These are phyloP conservation scores for Adiantum capillusveneris DNA, from an alignment of 75 land plant species.

Conservation along the genomic window DNA sequence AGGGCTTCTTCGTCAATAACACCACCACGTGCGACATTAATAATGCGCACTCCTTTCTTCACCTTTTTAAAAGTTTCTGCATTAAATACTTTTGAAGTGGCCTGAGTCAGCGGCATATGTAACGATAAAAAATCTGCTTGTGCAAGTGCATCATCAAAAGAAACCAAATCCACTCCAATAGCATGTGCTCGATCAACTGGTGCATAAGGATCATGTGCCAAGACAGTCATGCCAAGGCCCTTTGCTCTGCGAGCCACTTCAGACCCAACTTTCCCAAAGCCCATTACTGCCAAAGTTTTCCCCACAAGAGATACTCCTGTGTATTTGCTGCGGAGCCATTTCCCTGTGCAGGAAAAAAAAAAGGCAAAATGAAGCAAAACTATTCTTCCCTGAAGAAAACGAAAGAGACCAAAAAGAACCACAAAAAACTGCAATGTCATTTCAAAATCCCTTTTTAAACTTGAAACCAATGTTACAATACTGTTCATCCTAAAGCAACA, in stretches of 20 bases:
- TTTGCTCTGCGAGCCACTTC: slow-evolving; percentile 71
- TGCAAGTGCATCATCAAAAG: slow-evolving; percentile 58
- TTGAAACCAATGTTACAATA: too few species aligned
- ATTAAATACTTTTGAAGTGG: slow-evolving; percentile 48
- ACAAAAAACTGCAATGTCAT: too few species aligned
- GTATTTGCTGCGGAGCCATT: slow-evolving; percentile 59
- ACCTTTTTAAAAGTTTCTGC: slow-evolving; percentile 58
- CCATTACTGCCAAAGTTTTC: slow-evolving; percentile 59
- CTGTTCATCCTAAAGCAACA: too few species aligned
- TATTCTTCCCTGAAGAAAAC: too few species aligned
- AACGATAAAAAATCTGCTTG: slow-evolving; percentile 61
- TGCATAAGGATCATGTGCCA: slow-evolving; percentile 75
- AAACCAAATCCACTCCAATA: slow-evolving; percentile 54
- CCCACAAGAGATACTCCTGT: slow-evolving; percentile 70
- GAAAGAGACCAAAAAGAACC: too few species aligned
- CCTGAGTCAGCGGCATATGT: slow-evolving; percentile 68
- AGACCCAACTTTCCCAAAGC: slow-evolving; percentile 76
- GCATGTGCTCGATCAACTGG: slow-evolving; percentile 67
- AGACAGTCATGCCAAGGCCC: slow-evolving; percentile 75
- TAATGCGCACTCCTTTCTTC: slow-evolving; percentile 68
- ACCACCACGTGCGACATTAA: slow-evolving; percentile 78
- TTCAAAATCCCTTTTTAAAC: too few species aligned
- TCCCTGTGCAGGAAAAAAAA: too few species aligned
- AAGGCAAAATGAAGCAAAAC: too few species aligned
- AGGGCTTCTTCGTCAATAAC: slow-evolving; percentile 74